These are phyloP conservation scores for Exophiala sp. DNA, from an alignment of 2,329 filamentous ascomycete genomes.

Conservation along the genomic window DNA sequence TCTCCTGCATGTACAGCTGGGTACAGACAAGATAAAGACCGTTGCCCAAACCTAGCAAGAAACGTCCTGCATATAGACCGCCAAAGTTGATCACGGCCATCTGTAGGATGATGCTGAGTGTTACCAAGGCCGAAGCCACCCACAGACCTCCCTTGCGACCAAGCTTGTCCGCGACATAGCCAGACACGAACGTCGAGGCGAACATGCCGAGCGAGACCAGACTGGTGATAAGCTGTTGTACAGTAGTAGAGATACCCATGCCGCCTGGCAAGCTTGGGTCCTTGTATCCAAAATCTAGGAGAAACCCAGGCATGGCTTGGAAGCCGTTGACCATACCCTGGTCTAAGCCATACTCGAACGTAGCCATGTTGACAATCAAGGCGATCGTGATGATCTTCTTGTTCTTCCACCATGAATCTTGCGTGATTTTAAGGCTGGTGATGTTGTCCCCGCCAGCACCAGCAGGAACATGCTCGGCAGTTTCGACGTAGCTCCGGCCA, in stretches of 20 bases:
- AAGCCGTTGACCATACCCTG: slow-evolving; percentile 30
- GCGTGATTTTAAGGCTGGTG: neutral
- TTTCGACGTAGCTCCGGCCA: neutral
- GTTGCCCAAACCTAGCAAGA: slow-evolving; percentile 55
- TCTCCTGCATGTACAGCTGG: slow-evolving; percentile 48
- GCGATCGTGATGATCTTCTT: slow-evolving; percentile 11
- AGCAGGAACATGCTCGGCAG: neutral
- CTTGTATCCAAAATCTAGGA: slow-evolving; percentile 27
- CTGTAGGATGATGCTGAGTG: slow-evolving; percentile 55
- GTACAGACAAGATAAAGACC: slow-evolving; percentile 56
- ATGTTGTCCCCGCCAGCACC: neutral
- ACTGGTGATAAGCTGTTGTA: slow-evolving; percentile 43
- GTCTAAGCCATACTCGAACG: slow-evolving; percentile 30
- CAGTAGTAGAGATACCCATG: slow-evolving; percentile 35
- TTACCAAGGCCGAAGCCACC: slow-evolving; percentile 48
- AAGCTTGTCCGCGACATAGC: slow-evolving; percentile 25
- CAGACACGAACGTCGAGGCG: slow-evolving; percentile 32
- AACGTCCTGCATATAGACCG: slow-evolving; percentile 52
- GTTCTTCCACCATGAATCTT: slow-evolving; percentile 4
- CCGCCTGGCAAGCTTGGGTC: slow-evolving; percentile 26
- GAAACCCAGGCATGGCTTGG: slow-evolving; percentile 31
- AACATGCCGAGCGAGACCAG: slow-evolving; percentile 45
- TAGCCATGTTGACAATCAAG: slow-evolving; percentile 28
- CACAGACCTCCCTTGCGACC: slow-evolving; percentile 46
- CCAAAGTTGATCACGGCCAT: slow-evolving; percentile 53